A percentile compares a stretch with the other conserved stretches of the same genome.
Conservation (phyloP, 2,329 filamentous ascomycete genomes). For the Fusarium algeriense region DNA sequence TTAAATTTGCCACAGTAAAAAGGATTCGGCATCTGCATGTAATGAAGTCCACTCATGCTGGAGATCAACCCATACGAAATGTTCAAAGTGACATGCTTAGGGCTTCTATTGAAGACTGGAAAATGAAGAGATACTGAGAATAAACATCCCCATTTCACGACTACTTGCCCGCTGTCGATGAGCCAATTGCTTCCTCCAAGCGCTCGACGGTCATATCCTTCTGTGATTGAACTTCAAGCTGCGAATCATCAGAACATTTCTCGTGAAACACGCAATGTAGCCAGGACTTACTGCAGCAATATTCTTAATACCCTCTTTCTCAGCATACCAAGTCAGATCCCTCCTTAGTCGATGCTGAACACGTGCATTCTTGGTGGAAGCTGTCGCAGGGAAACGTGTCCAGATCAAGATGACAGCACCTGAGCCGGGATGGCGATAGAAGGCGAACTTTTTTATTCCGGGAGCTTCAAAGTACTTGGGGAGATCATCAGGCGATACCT, state of each 20-base stretch:
- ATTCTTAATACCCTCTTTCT: background rate
- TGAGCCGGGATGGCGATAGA: slow-evolving; percentile 12
- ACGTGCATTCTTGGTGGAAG: slow-evolving; percentile 7
- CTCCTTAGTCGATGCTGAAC: slow-evolving; percentile 11
- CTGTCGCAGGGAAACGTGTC: slow-evolving; percentile 5
- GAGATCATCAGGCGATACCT: background rate
- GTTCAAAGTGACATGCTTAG: too few relatives aligned
- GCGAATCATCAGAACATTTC: rapidly evolving
- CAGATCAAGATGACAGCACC: slow-evolving; percentile 23
- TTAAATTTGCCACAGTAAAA: too few relatives aligned
- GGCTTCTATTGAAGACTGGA: too few relatives aligned
- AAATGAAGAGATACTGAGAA: too few relatives aligned
- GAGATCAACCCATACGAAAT: too few relatives aligned
- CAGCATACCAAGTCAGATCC: slow-evolving; percentile 9
- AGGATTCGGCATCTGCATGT: too few relatives aligned
- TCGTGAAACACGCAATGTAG: rapidly evolving
- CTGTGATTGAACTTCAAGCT: background rate
- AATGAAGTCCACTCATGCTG: too few relatives aligned
- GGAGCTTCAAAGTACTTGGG: background rate
- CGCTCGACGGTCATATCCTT: background rate
- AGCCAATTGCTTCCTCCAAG: background rate
- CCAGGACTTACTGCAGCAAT: background rate
- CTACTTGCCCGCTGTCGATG: rapidly evolving
- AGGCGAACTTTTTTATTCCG: background rate
- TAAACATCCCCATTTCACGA: too few relatives aligned